Base-by-base conservation (phyloP, 1,139 yeast species). In the Nakaseomyces uthaithaninus region DNA sequence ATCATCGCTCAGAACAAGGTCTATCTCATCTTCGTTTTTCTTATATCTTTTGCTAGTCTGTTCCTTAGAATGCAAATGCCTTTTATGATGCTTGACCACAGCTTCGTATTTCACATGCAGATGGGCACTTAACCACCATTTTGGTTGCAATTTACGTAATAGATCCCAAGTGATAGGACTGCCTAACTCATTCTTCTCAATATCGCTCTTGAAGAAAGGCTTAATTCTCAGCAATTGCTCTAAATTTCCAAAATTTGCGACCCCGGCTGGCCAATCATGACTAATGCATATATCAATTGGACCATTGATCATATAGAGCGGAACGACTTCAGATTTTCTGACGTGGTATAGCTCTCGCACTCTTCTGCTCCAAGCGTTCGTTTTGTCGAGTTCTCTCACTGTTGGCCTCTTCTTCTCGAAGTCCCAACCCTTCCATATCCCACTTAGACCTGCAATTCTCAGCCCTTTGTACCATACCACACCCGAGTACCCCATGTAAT, bases 241-340 rank as follows among this genome's bases (percentile, higher is more conserved):
- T 9, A 68, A 34, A 53, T 84, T 62, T 0, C 97, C 98, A 56
- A 72, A 63, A 14, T 75, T 64, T 36, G 73, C 84, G 14, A 87
- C 77, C 2, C 85, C 85, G 37, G 71, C 77, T 0, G 99, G 99
- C 99, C 99, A 91, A 63, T 91, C 99, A 59, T 91, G 99, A 36
- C 84, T 74, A 42, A 89, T 46, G 53, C 81, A 86, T 10, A 75
- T 37, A 33, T 60, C 57, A 27, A 55, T 28, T 19, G 40, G 39
- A 45, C 52, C 56, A 54, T 57, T 44, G 55, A 65, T 41, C 47
- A 72, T 53, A 43, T 66, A 55, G 47, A 85, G 62, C 48, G 82
- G 81, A 30, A 77, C 52, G 42, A 73, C 74, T 44, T 80, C 89
- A 43, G 67, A 66, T 31, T 78, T 75, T 44, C 93, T 70, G 7